Base-by-base conservation (phyloP, 2,329 filamentous ascomycete genomes). In the Fusarium tuaranense region DNA sequence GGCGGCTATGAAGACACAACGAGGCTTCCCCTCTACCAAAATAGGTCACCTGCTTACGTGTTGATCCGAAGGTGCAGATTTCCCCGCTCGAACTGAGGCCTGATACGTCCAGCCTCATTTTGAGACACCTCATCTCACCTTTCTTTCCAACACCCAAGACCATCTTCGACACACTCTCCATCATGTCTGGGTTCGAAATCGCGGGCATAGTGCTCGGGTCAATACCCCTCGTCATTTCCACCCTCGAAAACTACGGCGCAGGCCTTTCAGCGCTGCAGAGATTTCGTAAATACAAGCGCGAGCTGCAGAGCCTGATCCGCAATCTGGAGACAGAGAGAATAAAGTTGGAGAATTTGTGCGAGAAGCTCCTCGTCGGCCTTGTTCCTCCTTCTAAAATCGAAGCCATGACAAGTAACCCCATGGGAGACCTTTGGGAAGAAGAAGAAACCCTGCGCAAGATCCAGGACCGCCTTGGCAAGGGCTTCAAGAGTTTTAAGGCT, bases 111-210 rank as follows among this genome's bases (percentile, higher is more conserved):
- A 32, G 13, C 53, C 53, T 36, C 16, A 36, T 2, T 55, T 14
- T 55, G 14, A 20, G 36, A 16, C 27, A 30, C 27, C 27, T 30
- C 27, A 30, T 30, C n/a, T n/a, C n/a, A 30, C 27, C 27, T 30
- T 30, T 9, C 7, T 18, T 32, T 34, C 30, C 9, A 8, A 30
- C 9, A 30, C 27, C 18, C 6, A 34, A 57, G 46, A 6, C 14
- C 51, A 14, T 34, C 6, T 3, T 36, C 6, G 27, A 57, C 30
- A 36, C 36, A 10, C 30, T 32, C 12, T 0, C 0, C 0, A 9
- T 38, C 38, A 71, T 74, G 61, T 75, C 69, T n/a, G 66, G 69
- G 0, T 22, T 74, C 12, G 66, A 74, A 5, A 32, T 68, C 20
- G 61, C 53, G 0, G 66, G 69, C 1, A 5, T 68, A 2, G 46